Evolutionary conservation across 169 alveolate genomes (phyloP), one percentile per base, ranked within the genome.

Genomic region (Plasmodium vivax): DNA sequence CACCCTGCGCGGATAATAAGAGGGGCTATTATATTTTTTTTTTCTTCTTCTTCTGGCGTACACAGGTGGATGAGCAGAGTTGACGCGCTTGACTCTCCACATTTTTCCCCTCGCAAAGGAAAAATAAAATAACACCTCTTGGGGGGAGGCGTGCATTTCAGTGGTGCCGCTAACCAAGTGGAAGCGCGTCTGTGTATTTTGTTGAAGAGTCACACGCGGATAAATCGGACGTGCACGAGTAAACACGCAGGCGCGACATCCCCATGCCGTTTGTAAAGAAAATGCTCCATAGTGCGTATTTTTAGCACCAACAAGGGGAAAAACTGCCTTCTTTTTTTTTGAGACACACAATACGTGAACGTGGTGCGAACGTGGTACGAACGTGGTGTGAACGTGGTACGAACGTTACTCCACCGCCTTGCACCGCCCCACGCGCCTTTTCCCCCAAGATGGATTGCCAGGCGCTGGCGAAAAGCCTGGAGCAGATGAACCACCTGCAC

Each of bases 401-500:
- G 32, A 27, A 68, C 38, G 41, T 23, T 30, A 9, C 38, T 36
- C 16, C 3, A 27, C n/a, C 4, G 5, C 38, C 2, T 3, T 68
- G 77, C 41, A 68, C 7, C n/a, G 6, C 43, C 41, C 32, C 4
- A 68, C 5, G n/a, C 14, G 16, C 38, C 77, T 68, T 27, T 68
- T 1, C 77, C 3, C 34, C n/a, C 10, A 51, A 71, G 45, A 87
- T 87, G 93, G 93, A 87, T 27, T 71, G 62, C 19, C 43, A 71
- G 38, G 41, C 4, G 9, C 71, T 43, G 47, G 56, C 81, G 32
- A 77, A 87, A 77, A 47, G 68, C 12, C 3, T 58, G 23, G 88
- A 87, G 16, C 87, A 87, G 10, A 56, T 77, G 80, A 77, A 38
- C 10, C 23, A 79, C 82, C 36, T 87, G 68, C 80, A 77, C 73